Evolutionary conservation across 2,329 filamentous ascomycete species (phyloP).

Genomic region (Phyllosticta ampelicida): DNA sequence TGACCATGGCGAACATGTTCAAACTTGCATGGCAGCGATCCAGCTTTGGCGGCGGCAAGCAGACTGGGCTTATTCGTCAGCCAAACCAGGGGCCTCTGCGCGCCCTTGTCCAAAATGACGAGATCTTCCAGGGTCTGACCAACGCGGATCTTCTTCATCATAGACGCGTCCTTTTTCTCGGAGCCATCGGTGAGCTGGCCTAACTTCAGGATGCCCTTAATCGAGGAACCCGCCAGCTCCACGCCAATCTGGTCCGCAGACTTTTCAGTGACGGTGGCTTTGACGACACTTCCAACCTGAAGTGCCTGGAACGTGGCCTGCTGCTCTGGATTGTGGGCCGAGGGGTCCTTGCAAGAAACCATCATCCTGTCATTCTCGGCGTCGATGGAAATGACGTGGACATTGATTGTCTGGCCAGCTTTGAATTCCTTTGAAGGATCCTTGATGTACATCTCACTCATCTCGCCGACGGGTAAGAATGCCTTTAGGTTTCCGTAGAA

Average conservation of each 20-base stretch:
- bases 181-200: conserved; percentile 82
- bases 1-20: conserved; percentile 61
- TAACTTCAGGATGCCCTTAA: conserved; percentile 68
- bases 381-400: conserved; percentile 76
- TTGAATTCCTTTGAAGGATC: conserved; percentile 85
- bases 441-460: conserved; percentile 94
- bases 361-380: conserved; percentile 59
- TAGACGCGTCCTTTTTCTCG: conserved; percentile 61
- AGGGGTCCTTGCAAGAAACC: conserved; percentile 87
- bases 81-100: conserved; percentile 61
- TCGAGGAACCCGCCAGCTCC: conserved; percentile 59
- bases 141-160: conserved; percentile 70
- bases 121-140: conserved; percentile 74
- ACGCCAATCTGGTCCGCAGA: conserved; percentile 43
- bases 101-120: conserved; percentile 77
- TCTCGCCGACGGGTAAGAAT: conserved; percentile 87
- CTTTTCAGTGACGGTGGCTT: conserved; percentile 52
- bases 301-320: conserved; percentile 61
- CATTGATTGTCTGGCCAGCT: conserved; percentile 79
- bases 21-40: conserved; percentile 60
- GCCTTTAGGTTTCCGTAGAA: conserved; percentile 79
- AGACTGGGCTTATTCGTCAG: conserved; percentile 78
- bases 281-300: conserved; percentile 61
- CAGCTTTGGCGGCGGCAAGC: conserved; percentile 60
- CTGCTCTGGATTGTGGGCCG: conserved; percentile 67